These are phyloP conservation scores for Diaporthe aspalathi DNA, from an alignment of 2,329 filamentous ascomycete genomes.

Conservation along the genomic window DNA sequence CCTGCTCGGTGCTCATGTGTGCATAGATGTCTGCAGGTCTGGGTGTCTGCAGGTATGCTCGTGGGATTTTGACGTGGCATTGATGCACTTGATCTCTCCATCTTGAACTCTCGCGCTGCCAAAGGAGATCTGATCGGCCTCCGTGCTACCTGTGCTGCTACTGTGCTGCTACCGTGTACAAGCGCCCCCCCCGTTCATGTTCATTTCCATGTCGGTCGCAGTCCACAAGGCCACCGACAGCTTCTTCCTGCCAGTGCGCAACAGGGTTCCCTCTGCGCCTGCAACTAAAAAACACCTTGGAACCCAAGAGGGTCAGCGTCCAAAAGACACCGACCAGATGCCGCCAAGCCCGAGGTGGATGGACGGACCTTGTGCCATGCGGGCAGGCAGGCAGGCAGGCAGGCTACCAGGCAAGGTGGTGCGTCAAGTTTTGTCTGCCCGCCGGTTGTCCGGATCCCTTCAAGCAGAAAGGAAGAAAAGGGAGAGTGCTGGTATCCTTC, in stretches of 20 bases:
- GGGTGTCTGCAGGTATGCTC: not conserved
- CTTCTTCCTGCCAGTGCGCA: not conserved
- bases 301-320: slow-evolving; percentile 19
- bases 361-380: not conserved
- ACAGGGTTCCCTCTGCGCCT: not conserved
- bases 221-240: not conserved
- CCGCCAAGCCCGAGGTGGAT: slow-evolving; percentile 3
- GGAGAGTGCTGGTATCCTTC: not conserved
- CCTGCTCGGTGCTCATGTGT: no score
- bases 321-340: slow-evolving; percentile 14
- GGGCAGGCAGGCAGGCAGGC: not conserved
- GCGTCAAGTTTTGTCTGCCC: slow-evolving; percentile 3
- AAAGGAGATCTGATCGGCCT: slow-evolving; percentile 31
- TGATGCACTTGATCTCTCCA: slow-evolving; percentile 9
- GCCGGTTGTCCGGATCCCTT: not conserved
- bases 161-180: slow-evolving; percentile 12
- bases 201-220: not conserved
- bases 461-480: not conserved
- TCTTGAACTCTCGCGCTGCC: slow-evolving; percentile 7
- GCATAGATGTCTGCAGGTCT: no score
- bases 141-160: slow-evolving; percentile 7
- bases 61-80: not conserved
- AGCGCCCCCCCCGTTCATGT: no score
- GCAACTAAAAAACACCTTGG: not conserved
- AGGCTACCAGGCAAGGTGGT: not conserved